Evolutionary conservation across 2,329 filamentous ascomycete genomes (phyloP).

Genomic region (Fusarium mexicanum): DNA sequence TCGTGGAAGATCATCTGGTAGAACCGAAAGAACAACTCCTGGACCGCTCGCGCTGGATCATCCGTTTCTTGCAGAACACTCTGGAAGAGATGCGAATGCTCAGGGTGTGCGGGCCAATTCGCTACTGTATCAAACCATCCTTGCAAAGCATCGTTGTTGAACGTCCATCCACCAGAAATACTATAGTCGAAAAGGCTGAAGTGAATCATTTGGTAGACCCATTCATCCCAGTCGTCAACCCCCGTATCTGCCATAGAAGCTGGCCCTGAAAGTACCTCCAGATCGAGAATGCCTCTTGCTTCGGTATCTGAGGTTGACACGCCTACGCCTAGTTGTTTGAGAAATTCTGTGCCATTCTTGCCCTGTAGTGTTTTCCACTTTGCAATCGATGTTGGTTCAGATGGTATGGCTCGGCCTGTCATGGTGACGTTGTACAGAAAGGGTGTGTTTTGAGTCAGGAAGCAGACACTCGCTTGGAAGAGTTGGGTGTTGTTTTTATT

Average conservation of each 20-base stretch:
- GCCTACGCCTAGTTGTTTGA: neutral
- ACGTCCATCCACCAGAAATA: neutral
- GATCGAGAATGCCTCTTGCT: neutral
- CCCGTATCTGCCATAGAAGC: neutral
- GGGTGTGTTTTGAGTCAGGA: neutral
- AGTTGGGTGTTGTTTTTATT: neutral
- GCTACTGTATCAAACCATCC: neutral
- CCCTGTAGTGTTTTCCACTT: neutral
- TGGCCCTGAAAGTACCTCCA: neutral
- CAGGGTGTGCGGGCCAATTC: slow-evolving; percentile 3
- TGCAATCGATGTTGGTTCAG: neutral
- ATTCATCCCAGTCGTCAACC: neutral
- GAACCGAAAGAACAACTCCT: neutral
- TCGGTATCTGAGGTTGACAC: rapidly evolving
- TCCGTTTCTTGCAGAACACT: neutral
- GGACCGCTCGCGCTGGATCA: neutral
- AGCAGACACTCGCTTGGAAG: neutral
- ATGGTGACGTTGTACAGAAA: slow-evolving; percentile 17
- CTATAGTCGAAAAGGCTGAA: neutral
- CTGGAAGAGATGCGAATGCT: slow-evolving; percentile 9
- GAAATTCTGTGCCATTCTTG: neutral
- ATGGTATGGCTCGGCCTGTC: neutral
- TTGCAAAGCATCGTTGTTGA: neutral
- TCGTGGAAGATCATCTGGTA: slow-evolving; percentile 27
- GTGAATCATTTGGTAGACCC: neutral